Percentiles rank a stretch among this genome's conserved stretches.
Evolutionary conservation across 2,329 filamentous ascomycete genomes (phyloP).

Genomic region (Hymenoscyphus albidus): DNA sequence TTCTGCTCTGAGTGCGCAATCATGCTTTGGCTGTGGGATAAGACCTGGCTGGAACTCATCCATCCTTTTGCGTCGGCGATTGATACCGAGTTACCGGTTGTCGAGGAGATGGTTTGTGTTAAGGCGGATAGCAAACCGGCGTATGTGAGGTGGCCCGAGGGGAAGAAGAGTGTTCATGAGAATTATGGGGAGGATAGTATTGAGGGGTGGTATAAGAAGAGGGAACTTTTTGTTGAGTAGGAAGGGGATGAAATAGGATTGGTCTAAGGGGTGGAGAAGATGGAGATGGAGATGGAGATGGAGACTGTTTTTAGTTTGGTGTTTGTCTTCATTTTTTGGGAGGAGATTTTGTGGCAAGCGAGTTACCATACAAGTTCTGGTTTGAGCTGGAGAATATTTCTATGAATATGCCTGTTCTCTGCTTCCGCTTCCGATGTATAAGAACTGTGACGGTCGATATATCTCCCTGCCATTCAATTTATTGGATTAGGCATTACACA

Average conservation of each 20-base stretch:
- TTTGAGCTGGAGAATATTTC: background rate
- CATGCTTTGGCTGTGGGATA: conserved; percentile 47
- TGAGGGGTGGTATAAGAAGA: conserved; percentile 45
- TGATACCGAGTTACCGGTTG: conserved; percentile 43
- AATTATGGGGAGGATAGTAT: conserved; percentile 39
- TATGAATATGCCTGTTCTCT: too few relatives aligned
- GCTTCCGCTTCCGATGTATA: too few relatives aligned
- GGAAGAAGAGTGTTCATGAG: conserved; percentile 42
- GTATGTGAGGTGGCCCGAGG: conserved; percentile 46
- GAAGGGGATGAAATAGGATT: background rate
- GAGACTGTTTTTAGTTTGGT: background rate
- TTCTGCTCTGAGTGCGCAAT: conserved; percentile 46
- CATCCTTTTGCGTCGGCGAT: conserved; percentile 48
- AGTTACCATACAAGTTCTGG: background rate
- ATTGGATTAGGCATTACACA: too few relatives aligned
- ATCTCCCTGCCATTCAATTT: too few relatives aligned
- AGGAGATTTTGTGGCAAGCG: too few relatives aligned
- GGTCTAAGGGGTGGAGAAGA: background rate
- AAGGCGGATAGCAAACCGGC: conserved; percentile 42
- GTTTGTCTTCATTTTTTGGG: background rate
- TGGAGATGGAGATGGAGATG: background rate
- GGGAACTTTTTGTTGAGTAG: conserved; percentile 29
- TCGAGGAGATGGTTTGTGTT: conserved; percentile 46
- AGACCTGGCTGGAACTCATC: conserved; percentile 45
- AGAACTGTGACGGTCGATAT: too few relatives aligned